Evolutionary conservation across 2,329 filamentous ascomycete genomes (phyloP).

Genomic region (Paraconiothyrium brasiliense): DNA sequence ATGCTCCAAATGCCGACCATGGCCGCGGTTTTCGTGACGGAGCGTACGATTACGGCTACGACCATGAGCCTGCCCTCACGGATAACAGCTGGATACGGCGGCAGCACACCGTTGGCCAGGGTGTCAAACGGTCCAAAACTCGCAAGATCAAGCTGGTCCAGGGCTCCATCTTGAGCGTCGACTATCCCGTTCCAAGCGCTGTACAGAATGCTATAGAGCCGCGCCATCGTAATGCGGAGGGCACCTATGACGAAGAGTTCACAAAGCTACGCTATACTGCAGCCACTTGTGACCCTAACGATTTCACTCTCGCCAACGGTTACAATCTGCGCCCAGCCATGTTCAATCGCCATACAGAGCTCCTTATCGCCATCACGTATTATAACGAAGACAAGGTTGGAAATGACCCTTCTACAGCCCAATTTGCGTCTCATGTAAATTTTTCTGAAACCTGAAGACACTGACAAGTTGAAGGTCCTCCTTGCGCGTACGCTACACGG

Average conservation of each 20-base stretch:
- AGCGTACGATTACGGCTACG: constrained; percentile 30
- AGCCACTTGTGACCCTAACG: constrained; percentile 93
- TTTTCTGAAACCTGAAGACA: constrained; percentile 95
- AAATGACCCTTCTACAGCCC: background rate
- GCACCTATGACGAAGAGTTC: constrained; percentile 90
- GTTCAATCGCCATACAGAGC: constrained; percentile 98
- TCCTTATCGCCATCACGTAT: constrained; percentile 95
- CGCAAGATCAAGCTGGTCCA: constrained; percentile 97
- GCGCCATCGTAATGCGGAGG: constrained; percentile 82
- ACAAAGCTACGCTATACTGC: constrained; percentile 69
- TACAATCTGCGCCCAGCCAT: constrained; percentile 95
- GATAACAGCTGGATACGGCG: constrained; percentile 75
- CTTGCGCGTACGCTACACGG: constrained; percentile 89
- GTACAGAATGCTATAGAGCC: constrained; percentile 93
- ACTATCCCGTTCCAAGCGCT: constrained; percentile 93
- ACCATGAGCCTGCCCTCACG: constrained; percentile 54
- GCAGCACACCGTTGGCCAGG: constrained; percentile 62
- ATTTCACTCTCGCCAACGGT: constrained; percentile 96
- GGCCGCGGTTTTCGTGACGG: constrained; percentile 29
- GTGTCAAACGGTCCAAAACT: constrained; percentile 86
- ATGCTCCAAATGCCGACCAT: constrained; percentile 21
- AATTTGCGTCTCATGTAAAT: constrained; percentile 76
- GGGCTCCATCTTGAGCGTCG: constrained; percentile 90
- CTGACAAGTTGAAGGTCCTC: constrained; percentile 96
- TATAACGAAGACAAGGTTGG: constrained; percentile 95